These are phyloP conservation scores for Murraya koenigii DNA, from an alignment of 345 rosid species.

Conservation along the genomic window DNA sequence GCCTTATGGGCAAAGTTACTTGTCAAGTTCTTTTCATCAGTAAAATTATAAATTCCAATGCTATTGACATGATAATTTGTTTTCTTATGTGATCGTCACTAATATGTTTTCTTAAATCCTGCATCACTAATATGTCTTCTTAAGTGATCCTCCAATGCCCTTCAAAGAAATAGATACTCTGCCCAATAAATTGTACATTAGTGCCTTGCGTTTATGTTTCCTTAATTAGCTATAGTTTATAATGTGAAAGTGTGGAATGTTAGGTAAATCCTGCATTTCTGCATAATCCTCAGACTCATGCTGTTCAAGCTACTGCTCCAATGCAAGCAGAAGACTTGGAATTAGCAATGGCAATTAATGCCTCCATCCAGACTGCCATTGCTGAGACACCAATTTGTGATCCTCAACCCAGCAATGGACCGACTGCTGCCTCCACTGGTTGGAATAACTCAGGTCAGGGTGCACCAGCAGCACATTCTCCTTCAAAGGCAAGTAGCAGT, in stretches of 20 bases:
- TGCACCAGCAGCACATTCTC: conserved; percentile 22
- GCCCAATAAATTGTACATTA: not conserved
- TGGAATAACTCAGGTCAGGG: conserved; percentile 20
- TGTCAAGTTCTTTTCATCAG: not conserved
- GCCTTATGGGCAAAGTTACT: not conserved
- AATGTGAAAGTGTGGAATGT: conserved; percentile 10
- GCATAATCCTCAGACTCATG: conserved; percentile 33
- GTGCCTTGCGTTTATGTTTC: not conserved
- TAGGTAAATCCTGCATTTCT: conserved; percentile 74
- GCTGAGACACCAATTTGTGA: conserved; percentile 33
- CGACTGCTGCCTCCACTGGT: conserved; percentile 53
- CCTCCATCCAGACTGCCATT: conserved; percentile 65
- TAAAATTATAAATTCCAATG: not conserved
- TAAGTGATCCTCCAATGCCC: not conserved
- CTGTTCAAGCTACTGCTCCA: conserved; percentile 67
- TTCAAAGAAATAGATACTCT: not conserved
- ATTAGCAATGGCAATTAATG: conserved; percentile 71
- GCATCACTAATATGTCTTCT: too few species aligned
- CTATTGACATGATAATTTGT: too few species aligned
- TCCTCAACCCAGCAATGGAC: conserved; percentile 29
- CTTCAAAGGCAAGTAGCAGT: conserved; percentile 32
- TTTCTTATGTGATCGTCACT: too few species aligned
- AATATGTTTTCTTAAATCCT: not conserved
- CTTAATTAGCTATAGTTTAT: not conserved
- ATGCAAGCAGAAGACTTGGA: conserved; percentile 55